Base-by-base conservation (phyloP, 345 rosid species). In the Trapa incisa region DNA sequence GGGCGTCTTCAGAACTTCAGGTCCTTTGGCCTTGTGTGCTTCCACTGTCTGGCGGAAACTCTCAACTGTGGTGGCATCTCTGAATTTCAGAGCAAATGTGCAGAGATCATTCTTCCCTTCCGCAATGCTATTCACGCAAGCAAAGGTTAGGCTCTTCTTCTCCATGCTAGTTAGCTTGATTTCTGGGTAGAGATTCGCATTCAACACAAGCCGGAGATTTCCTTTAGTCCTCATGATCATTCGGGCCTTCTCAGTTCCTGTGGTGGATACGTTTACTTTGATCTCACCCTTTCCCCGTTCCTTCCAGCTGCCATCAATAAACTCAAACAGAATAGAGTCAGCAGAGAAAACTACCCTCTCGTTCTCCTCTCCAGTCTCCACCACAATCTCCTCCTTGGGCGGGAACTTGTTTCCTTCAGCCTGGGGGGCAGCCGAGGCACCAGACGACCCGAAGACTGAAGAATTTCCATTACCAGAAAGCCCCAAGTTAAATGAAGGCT, bases 261-360 rank as follows among this genome's bases (percentile, higher is more conserved):
- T 37, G 47, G 87, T 80, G 1, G 87, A 81, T 6, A 91, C 88
- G 47, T 94, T 91, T 70, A 94, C 91, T 79, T 86, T 94, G 60
- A 94, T 71, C 67, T 84, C 99, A 74, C 99, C 97, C 82, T 94
- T 91, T 7, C 99, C 99, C 22, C 99, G 97, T 78, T 94, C 99
- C 84, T 89, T 94, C 99, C 99, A 94, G 52, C 77, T 74, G 35
- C 89, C 86, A 67, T 86, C 88, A 9, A 77, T 65, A 73, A 65
- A 94, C 68, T 94, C 99, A 73, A 88, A 94, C 76, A 89, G 68
- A 36, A 82, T 74, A 2, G 97, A 86, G 64, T 89, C 97, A 65
- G 99, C 86, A 6, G 89, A 71, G 79, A 91, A 94, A 65, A 74
- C 88, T n/a, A 78, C 89, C 75, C 47, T 78, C 81, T 91, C 99